phyloP scores from a whole-genome alignment of 768 basidiomycete species.

The Leccinum aurantiacum region DNA sequence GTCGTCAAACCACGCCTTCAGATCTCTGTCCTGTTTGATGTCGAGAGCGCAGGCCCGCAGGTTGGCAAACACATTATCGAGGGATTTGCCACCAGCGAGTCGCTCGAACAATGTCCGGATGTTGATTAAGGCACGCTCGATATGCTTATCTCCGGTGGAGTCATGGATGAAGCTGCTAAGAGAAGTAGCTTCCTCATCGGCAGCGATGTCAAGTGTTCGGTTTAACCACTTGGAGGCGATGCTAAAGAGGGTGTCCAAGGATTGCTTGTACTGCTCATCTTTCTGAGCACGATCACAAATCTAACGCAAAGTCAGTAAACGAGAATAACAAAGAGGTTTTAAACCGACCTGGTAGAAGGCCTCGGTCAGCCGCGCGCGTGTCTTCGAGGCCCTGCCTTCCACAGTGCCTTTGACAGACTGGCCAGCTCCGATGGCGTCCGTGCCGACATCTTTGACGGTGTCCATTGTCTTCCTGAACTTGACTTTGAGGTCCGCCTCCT shows the following conservation, averaged over 20 bases:
- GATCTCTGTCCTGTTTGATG: slow-evolving; percentile 51
- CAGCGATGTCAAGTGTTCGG: slow-evolving; percentile 48
- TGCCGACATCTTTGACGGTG: slow-evolving; percentile 56
- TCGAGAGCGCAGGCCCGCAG: slow-evolving; percentile 46
- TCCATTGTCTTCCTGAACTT: slow-evolving; percentile 72
- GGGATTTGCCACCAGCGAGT: slow-evolving; percentile 45
- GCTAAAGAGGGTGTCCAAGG: slow-evolving; percentile 58
- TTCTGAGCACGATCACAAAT: slow-evolving; percentile 64
- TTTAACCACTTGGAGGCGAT: slow-evolving; percentile 59
- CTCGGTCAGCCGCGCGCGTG: slow-evolving; percentile 44
- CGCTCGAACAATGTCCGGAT: slow-evolving; percentile 50
- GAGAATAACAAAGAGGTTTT: no score
- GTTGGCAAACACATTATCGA: slow-evolving; percentile 47
- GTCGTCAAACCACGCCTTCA: slow-evolving; percentile 56
- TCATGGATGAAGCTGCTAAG: slow-evolving; percentile 61
- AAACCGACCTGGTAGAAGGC: slow-evolving; percentile 51
- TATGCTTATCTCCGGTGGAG: slow-evolving; percentile 38
- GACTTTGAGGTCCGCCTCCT: slow-evolving; percentile 46
- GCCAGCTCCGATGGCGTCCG: slow-evolving; percentile 51
- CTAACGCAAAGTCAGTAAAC: slow-evolving; percentile 30
- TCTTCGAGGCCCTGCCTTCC: slow-evolving; percentile 46
- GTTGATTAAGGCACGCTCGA: slow-evolving; percentile 49
- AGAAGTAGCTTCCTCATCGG: slow-evolving; percentile 43
- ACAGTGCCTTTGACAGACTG: slow-evolving; percentile 43
- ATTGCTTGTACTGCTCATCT: slow-evolving; percentile 56